These are phyloP conservation scores for Ustilago cynodontis DNA, from an alignment of 1,284 basidiomycete genomes.

Conservation along the genomic window DNA sequence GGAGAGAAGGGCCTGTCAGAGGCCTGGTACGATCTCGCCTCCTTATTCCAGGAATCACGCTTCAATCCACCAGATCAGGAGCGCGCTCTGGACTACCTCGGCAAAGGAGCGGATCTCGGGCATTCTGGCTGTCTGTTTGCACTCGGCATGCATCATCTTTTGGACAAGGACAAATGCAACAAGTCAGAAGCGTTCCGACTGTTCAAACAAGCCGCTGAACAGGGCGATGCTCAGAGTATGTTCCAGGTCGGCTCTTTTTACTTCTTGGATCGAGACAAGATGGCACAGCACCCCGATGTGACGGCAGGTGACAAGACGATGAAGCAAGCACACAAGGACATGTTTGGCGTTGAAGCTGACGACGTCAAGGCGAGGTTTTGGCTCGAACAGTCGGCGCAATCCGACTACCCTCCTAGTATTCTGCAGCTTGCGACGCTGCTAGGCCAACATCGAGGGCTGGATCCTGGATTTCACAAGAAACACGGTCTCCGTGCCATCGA, in stretches of 20 bases:
- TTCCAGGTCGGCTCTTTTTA: slow-evolving; percentile 62
- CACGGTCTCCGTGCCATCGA: slow-evolving; percentile 30
- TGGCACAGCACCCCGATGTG: slow-evolving; percentile 42
- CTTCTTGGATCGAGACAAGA: slow-evolving; percentile 47
- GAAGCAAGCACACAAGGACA: slow-evolving; percentile 48
- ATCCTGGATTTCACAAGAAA: slow-evolving; percentile 15
- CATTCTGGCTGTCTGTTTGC: slow-evolving; percentile 42
- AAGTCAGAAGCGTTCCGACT: slow-evolving; percentile 39
- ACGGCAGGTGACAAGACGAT: slow-evolving; percentile 35
- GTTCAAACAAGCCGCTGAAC: slow-evolving; percentile 57
- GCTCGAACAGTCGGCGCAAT: slow-evolving; percentile 48
- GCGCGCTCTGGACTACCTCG: slow-evolving; percentile 32
- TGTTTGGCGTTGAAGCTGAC: slow-evolving; percentile 56
- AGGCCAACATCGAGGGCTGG: slow-evolving; percentile 35
- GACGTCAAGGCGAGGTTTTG: slow-evolving; percentile 56
- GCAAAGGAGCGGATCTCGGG: slow-evolving; percentile 51
- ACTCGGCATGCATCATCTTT: slow-evolving; percentile 35
- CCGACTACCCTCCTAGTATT: slow-evolving; percentile 45
- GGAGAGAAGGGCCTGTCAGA: slow-evolving; percentile 57
- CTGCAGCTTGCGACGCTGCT: slow-evolving; percentile 44
- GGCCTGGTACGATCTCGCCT: slow-evolving; percentile 61
- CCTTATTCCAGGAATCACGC: slow-evolving; percentile 42
- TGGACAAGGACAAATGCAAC: slow-evolving; percentile 18
- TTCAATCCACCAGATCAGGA: slow-evolving; percentile 42
- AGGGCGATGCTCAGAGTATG: slow-evolving; percentile 60